Evolutionary conservation across 2,329 filamentous ascomycete species (phyloP), one percentile per base, ranked within the genome.

Genomic region (Bertia moriformis): DNA sequence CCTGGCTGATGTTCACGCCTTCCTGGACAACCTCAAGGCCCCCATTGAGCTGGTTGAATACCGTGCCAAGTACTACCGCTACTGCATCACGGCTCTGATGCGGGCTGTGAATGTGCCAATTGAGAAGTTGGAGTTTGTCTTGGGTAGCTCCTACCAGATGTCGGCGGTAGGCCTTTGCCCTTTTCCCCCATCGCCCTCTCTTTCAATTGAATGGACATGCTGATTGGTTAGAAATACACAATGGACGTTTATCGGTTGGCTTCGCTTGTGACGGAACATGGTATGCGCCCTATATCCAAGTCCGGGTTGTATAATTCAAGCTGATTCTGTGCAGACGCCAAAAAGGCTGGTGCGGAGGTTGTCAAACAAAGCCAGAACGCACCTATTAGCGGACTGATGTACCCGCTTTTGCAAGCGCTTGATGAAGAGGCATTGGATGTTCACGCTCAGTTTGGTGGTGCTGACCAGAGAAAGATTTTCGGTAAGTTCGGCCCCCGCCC

Each of bases 381-480:
- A 7, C 73, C 81, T 3, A 56, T 93, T 40, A 76, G 71, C 41
- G 84, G 83, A 1, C 67, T 89, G 12, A 71, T 89, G 44, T 93
- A 93, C 65, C 84, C 85, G 1, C 67, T 93, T 37, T 78, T 98
- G 61, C 91, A 96, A 61, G 83, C 83, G 1, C 65, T 96, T 37
- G 89, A 96, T 52, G 89, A 96, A 62, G 71, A 91, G 63, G 78
- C 95, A 65, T 67, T 98, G 3, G 78, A 78, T 41, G 84, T 88
- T 3, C 89, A 98, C 56, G 81, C 74, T 2, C 86, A 98, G 53
- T 88, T 95, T 44, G 88, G 88, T 41, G 85, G 81, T 46, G 62
- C 82, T 39, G 89, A 95, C 51, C 88, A 94, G 62, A 66, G 87
- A 43, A 95, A 94, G 62, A 78, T 94, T 44, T 94, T 94, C 56